Evolutionary conservation across 331 rosid species (phyloP).

Genomic region (Quercus phellos): DNA sequence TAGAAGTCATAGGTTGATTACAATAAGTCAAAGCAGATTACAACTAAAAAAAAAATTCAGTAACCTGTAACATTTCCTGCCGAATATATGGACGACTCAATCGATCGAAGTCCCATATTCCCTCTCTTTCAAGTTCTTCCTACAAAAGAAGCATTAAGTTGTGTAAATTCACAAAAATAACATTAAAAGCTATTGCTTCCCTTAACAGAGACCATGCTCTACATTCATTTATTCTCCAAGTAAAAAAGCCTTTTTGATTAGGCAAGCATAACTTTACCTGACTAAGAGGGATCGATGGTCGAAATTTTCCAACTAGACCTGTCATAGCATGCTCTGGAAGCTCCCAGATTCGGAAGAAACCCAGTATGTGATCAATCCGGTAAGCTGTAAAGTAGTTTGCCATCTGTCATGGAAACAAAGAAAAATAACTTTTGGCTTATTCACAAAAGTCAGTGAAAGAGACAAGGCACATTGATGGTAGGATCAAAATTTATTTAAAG

Average conservation of each 20-base stretch:
- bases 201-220: not conserved
- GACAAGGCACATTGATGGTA: constrained; percentile 5
- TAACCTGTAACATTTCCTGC: constrained; percentile 66
- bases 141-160: constrained; percentile 30
- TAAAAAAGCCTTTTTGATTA: constrained; percentile 1
- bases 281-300: constrained; percentile 93
- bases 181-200: not conserved
- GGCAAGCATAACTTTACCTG: constrained; percentile 49
- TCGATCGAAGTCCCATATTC: constrained; percentile 97
- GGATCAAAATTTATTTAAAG: constrained; percentile 8
- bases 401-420: constrained; percentile 61
- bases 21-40: not conserved
- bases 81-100: constrained; percentile 72
- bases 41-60: constrained; percentile 17
- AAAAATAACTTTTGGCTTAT: constrained; percentile 19
- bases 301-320: constrained; percentile 86
- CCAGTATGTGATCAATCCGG: constrained; percentile 93
- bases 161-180: constrained; percentile 9
- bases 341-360: constrained; percentile 97
- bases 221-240: not conserved
- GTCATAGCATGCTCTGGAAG: constrained; percentile 91
- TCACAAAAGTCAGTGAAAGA: constrained; percentile 9
- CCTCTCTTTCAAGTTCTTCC: constrained; percentile 96
- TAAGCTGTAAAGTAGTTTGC: constrained; percentile 95
- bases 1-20: not conserved